A percentile compares a stretch with the other conserved stretches of the same genome.
Conservation (phyloP, 345 rosid genomes). For the Geranium rotundifolium region DNA sequence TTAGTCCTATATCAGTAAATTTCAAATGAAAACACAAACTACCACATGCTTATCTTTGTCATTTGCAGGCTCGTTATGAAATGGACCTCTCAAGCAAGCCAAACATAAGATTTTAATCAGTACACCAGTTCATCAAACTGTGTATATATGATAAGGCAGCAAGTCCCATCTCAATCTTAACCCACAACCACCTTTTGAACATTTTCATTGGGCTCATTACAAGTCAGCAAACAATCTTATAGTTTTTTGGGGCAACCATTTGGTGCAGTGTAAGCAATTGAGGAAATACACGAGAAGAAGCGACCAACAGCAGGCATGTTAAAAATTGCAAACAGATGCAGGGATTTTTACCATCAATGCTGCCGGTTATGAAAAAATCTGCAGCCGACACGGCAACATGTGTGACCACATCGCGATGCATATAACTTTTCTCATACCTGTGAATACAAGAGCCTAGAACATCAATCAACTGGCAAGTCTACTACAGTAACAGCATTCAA, state of each 20-base stretch:
- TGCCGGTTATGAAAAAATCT: slow-evolving; percentile 88
- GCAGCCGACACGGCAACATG: slow-evolving; percentile 91
- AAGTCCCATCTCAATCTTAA: background rate
- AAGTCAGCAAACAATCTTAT: background rate
- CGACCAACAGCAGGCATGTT: too few species aligned
- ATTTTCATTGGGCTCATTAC: background rate
- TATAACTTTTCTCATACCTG: slow-evolving; percentile 97
- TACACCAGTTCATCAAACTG: background rate
- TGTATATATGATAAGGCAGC: background rate
- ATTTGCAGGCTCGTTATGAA: background rate
- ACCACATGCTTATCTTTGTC: too few species aligned
- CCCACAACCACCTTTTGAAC: background rate
- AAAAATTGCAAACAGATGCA: background rate
- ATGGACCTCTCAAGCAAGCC: background rate
- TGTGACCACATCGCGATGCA: slow-evolving; percentile 90
- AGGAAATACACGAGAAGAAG: too few species aligned
- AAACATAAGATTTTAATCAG: background rate
- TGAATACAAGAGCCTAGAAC: background rate
- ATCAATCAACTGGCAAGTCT: background rate
- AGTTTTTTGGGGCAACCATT: background rate
- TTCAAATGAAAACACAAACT: too few species aligned
- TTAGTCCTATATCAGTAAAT: too few species aligned
- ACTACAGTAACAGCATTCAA: background rate
- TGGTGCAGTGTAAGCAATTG: too few species aligned
- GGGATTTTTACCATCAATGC: slow-evolving; percentile 55